A percentile compares a stretch with the other conserved stretches of the same genome.
Conservation (phyloP, 192 early-diverging fungal species). For the Gryganskiella cystojenkinii region DNA sequence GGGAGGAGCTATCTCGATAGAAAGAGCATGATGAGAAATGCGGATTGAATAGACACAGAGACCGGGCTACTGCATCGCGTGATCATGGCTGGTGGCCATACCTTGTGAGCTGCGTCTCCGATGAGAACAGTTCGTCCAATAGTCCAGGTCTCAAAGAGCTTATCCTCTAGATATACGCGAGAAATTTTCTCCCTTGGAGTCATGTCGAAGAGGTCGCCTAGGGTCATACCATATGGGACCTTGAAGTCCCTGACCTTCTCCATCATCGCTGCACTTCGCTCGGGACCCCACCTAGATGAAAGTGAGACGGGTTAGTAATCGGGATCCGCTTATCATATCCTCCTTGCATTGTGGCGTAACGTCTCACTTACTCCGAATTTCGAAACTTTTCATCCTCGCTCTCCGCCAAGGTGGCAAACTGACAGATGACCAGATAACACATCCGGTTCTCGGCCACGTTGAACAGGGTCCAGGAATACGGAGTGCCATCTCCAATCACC, state of each 20-base stretch:
- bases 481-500: conserved; percentile 1
- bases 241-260: conserved; percentile 6
- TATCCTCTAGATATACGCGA: conserved; percentile 14
- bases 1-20: conserved; percentile 11
- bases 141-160: conserved; percentile 17
- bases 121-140: conserved; percentile 13
- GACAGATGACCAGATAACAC: neutral
- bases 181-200: conserved; percentile 6
- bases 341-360: too few relatives aligned
- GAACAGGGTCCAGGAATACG: conserved; percentile 2
- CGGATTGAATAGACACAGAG: neutral
- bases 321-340: too few relatives aligned
- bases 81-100: neutral
- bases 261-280: neutral
- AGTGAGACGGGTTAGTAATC: too few relatives aligned
- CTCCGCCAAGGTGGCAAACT: neutral
- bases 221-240: neutral
- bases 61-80: neutral
- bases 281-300: conserved; percentile 18
- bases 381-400: neutral
- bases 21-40: neutral
- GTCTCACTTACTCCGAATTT: conserved; percentile 14
- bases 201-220: conserved; percentile 10
- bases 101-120: conserved; percentile 15
- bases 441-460: conserved; percentile 2